Evolutionary conservation across 1,284 basidiomycete species (phyloP).

Genomic region (Gomphus bonarii): DNA sequence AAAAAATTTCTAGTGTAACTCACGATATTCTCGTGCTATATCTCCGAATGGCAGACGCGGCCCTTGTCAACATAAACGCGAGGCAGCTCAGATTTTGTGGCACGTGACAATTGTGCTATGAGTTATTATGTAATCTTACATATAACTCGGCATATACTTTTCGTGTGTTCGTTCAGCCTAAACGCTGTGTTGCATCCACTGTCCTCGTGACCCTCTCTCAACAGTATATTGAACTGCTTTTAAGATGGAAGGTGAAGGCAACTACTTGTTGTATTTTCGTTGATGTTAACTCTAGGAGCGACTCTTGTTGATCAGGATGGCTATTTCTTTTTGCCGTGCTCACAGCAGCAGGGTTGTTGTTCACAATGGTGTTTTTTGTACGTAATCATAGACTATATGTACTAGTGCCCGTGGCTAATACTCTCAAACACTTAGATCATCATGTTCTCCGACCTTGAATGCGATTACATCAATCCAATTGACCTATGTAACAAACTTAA

Average conservation of each 20-base stretch:
- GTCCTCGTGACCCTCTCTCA: background rate
- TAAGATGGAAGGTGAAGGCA: conserved; percentile 10
- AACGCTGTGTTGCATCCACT: background rate
- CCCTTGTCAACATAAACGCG: background rate
- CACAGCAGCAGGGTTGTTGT: conserved; percentile 84
- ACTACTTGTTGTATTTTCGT: background rate
- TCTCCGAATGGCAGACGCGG: background rate
- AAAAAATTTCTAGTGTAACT: background rate
- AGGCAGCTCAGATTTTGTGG: too few relatives aligned
- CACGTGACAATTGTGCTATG: too few relatives aligned
- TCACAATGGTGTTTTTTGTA: conserved; percentile 98
- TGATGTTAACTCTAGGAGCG: background rate
- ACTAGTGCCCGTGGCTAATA: background rate
- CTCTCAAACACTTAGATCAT: conserved; percentile 69
- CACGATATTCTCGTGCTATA: background rate
- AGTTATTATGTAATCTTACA: too few relatives aligned
- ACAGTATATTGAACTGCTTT: background rate
- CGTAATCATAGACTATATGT: conserved; percentile 22
- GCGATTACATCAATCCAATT: conserved; percentile 99
- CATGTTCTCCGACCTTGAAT: conserved; percentile 98
- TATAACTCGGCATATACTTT: background rate
- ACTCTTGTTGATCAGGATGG: conserved; percentile 60
- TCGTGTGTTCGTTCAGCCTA: background rate
- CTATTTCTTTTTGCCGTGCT: conserved; percentile 90
- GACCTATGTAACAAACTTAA: conserved; percentile 99